Percentiles rank a stretch among this genome's conserved stretches.
Conservation (phyloP, 441 rosid species). For the Adansonia rubrostipa region DNA sequence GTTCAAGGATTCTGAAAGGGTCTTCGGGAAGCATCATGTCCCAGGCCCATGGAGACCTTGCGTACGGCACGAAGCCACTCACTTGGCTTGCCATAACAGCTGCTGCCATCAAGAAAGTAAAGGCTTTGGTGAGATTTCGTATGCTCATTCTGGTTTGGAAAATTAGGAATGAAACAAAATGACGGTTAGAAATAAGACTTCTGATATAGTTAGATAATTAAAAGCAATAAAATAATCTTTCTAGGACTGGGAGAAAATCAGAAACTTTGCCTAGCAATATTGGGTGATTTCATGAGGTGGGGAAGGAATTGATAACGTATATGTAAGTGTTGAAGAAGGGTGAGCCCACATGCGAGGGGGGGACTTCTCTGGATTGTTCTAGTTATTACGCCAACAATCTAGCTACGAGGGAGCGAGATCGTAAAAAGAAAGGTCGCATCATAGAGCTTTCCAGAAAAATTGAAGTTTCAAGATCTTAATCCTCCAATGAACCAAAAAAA, state of each 20-base stretch:
- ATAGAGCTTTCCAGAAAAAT: not conserved
- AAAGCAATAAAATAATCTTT: not conserved
- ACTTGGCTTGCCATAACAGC: slow-evolving; percentile 19
- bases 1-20: slow-evolving; percentile 49
- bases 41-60: slow-evolving; percentile 40
- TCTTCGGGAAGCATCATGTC: slow-evolving; percentile 45
- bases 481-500: not conserved
- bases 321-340: not conserved
- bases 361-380: not conserved
- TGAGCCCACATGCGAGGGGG: not conserved
- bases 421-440: not conserved
- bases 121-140: not conserved
- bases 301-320: too few species aligned
- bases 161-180: too few species aligned
- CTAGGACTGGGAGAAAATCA: not conserved
- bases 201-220: too few species aligned
- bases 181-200: not conserved
- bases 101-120: not conserved
- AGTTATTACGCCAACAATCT: not conserved
- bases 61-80: slow-evolving; percentile 33
- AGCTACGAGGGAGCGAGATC: not conserved
- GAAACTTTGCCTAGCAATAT: not conserved
- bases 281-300: not conserved
- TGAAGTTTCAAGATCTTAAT: not conserved
- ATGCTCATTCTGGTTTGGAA: not conserved